Base-by-base conservation (phyloP, 169 alveolate genomes). In the Theileria luwenshuni region DNA sequence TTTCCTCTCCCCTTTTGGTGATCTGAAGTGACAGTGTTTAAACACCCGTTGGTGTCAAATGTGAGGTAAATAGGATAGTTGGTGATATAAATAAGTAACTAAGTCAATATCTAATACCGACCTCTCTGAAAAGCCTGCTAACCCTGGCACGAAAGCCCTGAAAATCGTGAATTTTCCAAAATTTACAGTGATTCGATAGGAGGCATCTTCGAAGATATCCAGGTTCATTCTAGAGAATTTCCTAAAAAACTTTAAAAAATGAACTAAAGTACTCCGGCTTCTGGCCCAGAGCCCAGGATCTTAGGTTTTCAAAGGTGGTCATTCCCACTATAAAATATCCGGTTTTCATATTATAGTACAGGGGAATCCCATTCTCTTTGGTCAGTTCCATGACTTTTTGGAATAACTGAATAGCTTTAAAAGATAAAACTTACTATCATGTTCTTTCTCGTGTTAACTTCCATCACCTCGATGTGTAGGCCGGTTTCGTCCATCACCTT, bases 321-420 rank as follows among this genome's bases (percentile, higher is more conserved):
- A 94, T 93, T 19, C 96, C 96, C 35, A 94, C 85, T 45, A 92
- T 90, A 49, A 74, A 84, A 42, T 72, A 62, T 33, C 83, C 87
- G 10, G 94, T 85, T 10, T 62, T 61, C 58, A 91, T 60, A 54
- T 92, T 92, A 51, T 79, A 88, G 68, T 71, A 92, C 69, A 85
- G 91, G 19, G 96, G 96, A n/a, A 92, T 71, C n/a, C 96, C 95
- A 0, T 94, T 94, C 62, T 93, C 86, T 48, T 86, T 71, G 8
- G 88, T 74, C 43, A 64, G 61, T 41, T 69, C 60, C 41, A 86
- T 92, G 41, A 91, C 65, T 48, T 81, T 75, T 51, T 65, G 74
- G 81, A 91, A 64, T n/a, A 90, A 74, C 92, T 92, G 35, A 49
- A 19, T 43, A 35, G 15, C 7, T 41, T 33, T 41, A 60, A 70